phyloP scores from a whole-genome alignment of 192 early-diverging fungal species.

The Linnemannia elongata region DNA sequence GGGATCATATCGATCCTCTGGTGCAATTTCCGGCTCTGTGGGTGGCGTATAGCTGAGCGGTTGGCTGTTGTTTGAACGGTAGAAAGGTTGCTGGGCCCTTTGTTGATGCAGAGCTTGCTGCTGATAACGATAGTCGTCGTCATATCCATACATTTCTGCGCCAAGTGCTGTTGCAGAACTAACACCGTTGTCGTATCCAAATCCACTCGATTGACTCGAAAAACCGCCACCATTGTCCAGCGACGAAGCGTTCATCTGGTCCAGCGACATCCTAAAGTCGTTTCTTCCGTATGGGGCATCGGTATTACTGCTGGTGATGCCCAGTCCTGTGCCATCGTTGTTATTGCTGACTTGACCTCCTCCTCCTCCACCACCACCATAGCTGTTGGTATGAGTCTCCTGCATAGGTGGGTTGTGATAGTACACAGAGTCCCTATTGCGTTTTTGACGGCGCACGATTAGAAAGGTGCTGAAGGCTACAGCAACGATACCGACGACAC shows the following conservation, averaged over 20 bases:
- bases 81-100: neutral
- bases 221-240: conserved; percentile 7
- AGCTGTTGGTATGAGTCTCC: conserved; percentile 1
- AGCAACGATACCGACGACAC: conserved; percentile 5
- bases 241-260: neutral
- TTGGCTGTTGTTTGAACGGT: neutral
- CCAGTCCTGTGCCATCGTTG: neutral
- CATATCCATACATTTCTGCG: conserved; percentile 16
- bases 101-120: neutral
- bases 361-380: neutral
- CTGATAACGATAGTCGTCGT: neutral
- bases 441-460: neutral
- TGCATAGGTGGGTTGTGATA: conserved; percentile 10
- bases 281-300: neutral
- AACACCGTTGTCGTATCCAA: neutral
- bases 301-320: neutral
- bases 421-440: neutral
- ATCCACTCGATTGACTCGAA: neutral
- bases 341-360: neutral
- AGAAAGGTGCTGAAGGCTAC: neutral
- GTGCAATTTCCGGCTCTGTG: conserved; percentile 7
- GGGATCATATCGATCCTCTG: conserved; percentile 15
- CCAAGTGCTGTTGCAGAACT: neutral
- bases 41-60: conserved; percentile 14
- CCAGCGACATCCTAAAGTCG: neutral